Percentiles rank a stretch among this genome's conserved stretches.
phyloP scores from a whole-genome alignment of 257 asterid species.

The Cinchona pubescens region DNA sequence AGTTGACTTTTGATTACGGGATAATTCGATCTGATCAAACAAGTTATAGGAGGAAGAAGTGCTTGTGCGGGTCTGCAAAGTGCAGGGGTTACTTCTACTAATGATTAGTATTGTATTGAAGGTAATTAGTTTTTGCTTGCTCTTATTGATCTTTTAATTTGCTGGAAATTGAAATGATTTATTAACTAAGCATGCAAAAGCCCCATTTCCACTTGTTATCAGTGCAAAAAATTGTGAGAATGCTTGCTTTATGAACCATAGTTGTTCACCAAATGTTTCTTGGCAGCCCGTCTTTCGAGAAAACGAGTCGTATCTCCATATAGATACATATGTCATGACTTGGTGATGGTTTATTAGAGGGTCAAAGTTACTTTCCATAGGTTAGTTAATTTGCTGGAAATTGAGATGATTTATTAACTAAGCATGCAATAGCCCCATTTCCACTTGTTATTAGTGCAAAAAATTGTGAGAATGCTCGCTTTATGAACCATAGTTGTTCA shows the following conservation, averaged over 20 bases:
- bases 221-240: too few relatives aligned
- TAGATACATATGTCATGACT: not conserved
- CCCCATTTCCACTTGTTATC: too few relatives aligned
- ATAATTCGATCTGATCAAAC: constrained; percentile 51
- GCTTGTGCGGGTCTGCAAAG: constrained; percentile 68
- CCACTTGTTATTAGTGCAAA: too few relatives aligned
- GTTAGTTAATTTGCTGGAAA: not conserved
- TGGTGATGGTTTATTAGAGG: not conserved
- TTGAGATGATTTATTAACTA: not conserved
- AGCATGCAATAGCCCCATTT: not conserved
- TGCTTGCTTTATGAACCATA: too few relatives aligned
- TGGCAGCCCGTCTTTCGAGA: too few relatives aligned
- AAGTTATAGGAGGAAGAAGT: constrained; percentile 57
- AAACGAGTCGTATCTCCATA: too few relatives aligned
- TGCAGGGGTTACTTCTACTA: constrained; percentile 79
- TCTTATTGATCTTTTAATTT: not conserved
- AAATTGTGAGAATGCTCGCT: too few relatives aligned
- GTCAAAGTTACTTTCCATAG: not conserved
- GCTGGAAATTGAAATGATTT: not conserved
- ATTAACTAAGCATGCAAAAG: not conserved
- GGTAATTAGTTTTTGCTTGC: constrained; percentile 12
- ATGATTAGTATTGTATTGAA: constrained; percentile 14
- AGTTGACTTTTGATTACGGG: constrained; percentile 84
- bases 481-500: too few relatives aligned
- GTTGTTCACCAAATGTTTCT: not conserved